Evolutionary conservation across 2,329 filamentous ascomycete species (phyloP), one percentile per base, ranked within the genome.

Genomic region (Nothomitra cinnamomea): DNA sequence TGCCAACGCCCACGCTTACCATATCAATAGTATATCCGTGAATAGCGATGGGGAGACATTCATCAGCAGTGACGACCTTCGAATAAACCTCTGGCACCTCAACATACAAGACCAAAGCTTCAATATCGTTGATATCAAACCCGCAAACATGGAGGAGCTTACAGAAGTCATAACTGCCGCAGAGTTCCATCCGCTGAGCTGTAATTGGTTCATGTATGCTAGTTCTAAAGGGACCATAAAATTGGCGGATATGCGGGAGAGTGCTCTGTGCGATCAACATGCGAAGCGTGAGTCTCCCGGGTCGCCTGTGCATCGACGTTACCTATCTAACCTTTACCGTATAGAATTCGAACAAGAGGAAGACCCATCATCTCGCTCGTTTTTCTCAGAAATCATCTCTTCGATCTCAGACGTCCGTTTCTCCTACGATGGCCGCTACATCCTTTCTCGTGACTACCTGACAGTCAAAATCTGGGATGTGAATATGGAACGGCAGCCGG

Each of bases 381-480:
- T 98, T 77, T 98, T 98, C 69, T 96, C 90, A 50, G 92, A 98
- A 72, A 98, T 98, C 65, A 98, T 98, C 61, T 96, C 92, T 38
- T 96, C 92, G 58, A 98, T 98, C 65, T 98, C 92, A 13, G 92
- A 98, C 65, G 92, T 98, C 48, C 87, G 92, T 59, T 98, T 98
- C 69, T 96, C 92, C 51, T 79, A 92, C 63, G 92, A 98, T 64
- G 92, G 92, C 59, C 82, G 90, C 61, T 96, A 96, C 70, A 96
- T 98, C 59, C 79, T 98, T 54, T 98, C 92, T 17, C 84, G 92
- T 64, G 92, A 98, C 71, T 98, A 98, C 67, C 75, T 98, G 56
- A 98, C 92, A 0, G 92, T 98, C 66, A 98, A 98, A 75, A 96
- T 98, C 62, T 98, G 92, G 92, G 92, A 98, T 67, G 89, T 98